phyloP scores from a whole-genome alignment of 208 protist genomes.

The Spongospora subterranea region DNA sequence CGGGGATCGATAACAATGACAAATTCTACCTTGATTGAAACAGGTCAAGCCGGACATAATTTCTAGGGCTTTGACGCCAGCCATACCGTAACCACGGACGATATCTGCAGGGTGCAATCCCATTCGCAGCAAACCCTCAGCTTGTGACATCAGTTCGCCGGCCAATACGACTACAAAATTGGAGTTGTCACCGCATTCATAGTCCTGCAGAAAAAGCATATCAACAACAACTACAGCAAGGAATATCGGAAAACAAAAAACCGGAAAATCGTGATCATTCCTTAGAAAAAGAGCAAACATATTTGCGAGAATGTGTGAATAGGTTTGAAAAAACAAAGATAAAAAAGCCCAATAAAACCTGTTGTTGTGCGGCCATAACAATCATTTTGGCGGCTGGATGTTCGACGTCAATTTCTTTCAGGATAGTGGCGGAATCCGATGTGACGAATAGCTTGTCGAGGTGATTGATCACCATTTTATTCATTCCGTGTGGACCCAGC shows the following conservation, averaged over 20 bases:
- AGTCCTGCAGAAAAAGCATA: too few species aligned
- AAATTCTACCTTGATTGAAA: conserved; percentile 82
- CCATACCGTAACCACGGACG: conserved; percentile 95
- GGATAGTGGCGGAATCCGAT: conserved; percentile 98
- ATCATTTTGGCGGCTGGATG: conserved; percentile 95
- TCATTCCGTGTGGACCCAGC: conserved; percentile 97
- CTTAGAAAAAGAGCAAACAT: too few species aligned
- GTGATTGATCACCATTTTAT: conserved; percentile 99
- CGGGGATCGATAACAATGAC: conserved; percentile 5
- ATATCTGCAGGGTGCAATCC: conserved; percentile 98
- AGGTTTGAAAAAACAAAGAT: too few species aligned
- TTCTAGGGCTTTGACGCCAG: conserved; percentile 86
- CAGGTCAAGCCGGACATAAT: conserved; percentile 81
- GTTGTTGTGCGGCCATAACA: conserved; percentile 89
- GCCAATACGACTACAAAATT: conserved; percentile 98
- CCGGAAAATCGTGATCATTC: background rate
- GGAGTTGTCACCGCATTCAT: conserved; percentile 94
- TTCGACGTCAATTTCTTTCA: conserved; percentile 98
- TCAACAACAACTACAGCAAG: conserved; percentile 28
- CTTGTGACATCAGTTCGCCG: conserved; percentile 96
- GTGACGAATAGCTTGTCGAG: conserved; percentile 99
- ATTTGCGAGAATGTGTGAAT: too few species aligned
- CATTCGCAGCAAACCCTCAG: conserved; percentile 92
- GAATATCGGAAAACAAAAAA: background rate
- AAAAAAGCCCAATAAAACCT: too few species aligned